These are phyloP conservation scores for Laburnicola sp. DNA, from an alignment of 2,329 filamentous ascomycete genomes.

Conservation along the genomic window DNA sequence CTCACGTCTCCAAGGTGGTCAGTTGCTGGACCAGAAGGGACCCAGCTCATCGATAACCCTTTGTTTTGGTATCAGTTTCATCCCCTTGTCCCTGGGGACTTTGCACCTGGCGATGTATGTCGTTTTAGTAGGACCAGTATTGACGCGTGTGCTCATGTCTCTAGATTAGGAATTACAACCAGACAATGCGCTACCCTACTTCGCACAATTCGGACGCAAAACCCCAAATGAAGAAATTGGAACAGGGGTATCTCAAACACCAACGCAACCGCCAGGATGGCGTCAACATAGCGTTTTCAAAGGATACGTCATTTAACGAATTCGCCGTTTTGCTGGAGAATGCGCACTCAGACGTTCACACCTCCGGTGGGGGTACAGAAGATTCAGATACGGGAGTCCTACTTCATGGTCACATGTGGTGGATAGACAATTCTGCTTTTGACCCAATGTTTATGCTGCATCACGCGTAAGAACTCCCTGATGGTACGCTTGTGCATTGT, in stretches of 20 bases:
- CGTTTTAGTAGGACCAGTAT: background rate
- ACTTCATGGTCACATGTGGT: constrained; percentile 69
- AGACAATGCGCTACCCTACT: constrained; percentile 39
- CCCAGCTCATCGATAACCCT: constrained; percentile 30
- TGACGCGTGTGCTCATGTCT: background rate
- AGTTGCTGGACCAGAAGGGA: constrained; percentile 24
- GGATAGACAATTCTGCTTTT: constrained; percentile 71
- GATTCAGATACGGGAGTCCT: background rate
- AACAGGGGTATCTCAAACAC: constrained; percentile 8
- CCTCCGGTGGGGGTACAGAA: constrained; percentile 49
- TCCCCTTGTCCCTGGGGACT: constrained; percentile 25
- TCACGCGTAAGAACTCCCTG: constrained; percentile 41
- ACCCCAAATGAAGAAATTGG: constrained; percentile 24
- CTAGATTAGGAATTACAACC: constrained; percentile 15
- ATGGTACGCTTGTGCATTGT: background rate
- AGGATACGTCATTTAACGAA: constrained; percentile 14
- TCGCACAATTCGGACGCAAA: constrained; percentile 19
- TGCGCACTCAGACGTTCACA: constrained; percentile 18
- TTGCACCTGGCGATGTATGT: constrained; percentile 8
- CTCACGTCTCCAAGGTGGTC: constrained; percentile 23
- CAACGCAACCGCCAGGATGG: constrained; percentile 18
- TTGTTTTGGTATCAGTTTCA: constrained; percentile 36
- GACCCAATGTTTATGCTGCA: constrained; percentile 64
- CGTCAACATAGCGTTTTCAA: constrained; percentile 15
- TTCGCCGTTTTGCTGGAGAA: constrained; percentile 13